phyloP scores from a whole-genome alignment of 1,284 basidiomycete genomes.

The Waitea zeae region DNA sequence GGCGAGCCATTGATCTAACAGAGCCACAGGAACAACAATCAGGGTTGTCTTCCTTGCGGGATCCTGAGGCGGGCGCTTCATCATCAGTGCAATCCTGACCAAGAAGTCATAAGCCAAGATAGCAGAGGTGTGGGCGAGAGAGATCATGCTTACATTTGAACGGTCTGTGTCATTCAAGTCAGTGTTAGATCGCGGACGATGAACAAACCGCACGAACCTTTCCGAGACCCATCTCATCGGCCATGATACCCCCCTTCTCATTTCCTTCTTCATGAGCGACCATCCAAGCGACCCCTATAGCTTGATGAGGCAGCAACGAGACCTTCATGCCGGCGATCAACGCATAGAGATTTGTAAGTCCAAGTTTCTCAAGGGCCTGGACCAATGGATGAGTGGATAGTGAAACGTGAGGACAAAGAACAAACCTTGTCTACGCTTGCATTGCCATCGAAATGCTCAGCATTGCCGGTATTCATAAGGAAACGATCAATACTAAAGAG shows the following conservation, averaged over 20 bases:
- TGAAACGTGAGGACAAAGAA: too few relatives aligned
- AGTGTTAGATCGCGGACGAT: too few relatives aligned
- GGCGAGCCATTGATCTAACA: conserved; percentile 39
- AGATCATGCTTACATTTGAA: conserved; percentile 27
- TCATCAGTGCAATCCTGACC: conserved; percentile 27
- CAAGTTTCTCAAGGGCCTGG: conserved; percentile 24
- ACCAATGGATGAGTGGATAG: too few relatives aligned
- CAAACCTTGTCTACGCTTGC: conserved; percentile 32
- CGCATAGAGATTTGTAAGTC: conserved; percentile 21
- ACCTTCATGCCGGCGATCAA: conserved; percentile 34
- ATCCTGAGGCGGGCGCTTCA: conserved; percentile 24
- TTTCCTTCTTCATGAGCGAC: conserved; percentile 22
- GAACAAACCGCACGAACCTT: too few relatives aligned
- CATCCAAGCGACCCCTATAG: conserved; percentile 28
- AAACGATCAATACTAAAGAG: conserved; percentile 35
- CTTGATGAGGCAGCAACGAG: conserved; percentile 44
- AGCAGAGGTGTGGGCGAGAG: neutral
- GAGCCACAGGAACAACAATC: conserved; percentile 33
- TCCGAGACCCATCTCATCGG: conserved; percentile 61
- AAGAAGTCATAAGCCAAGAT: too few relatives aligned
- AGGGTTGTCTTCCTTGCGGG: conserved; percentile 30
- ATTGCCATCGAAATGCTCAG: conserved; percentile 35
- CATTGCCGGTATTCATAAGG: conserved; percentile 33
- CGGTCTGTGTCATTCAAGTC: conserved; percentile 19
- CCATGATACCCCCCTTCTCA: conserved; percentile 43